phyloP scores from a whole-genome alignment of 768 basidiomycete species.

The Tulasnella sp. region DNA sequence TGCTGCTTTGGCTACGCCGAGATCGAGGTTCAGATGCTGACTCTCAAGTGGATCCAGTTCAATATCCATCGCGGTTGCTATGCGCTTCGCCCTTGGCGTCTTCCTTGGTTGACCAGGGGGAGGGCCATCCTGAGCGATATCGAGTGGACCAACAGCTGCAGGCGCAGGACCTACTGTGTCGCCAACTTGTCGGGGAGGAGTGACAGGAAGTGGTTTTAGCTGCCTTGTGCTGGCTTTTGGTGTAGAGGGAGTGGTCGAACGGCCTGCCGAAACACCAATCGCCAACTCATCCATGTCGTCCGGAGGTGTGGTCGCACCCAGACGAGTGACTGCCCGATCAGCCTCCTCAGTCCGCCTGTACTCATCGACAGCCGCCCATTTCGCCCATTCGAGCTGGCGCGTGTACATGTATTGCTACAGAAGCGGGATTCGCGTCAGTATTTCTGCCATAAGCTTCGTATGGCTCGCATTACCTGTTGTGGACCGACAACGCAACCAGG shows the following conservation, averaged over 20 bases:
- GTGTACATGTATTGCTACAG: constrained; percentile 78
- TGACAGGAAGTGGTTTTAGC: not conserved
- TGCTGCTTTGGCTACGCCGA: not conserved
- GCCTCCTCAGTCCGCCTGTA: constrained; percentile 34
- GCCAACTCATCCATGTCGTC: constrained; percentile 12
- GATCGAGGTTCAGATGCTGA: constrained; percentile 24
- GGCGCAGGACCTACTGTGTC: constrained; percentile 31
- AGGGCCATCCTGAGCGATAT: constrained; percentile 57
- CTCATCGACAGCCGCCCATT: constrained; percentile 86
- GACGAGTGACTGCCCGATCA: not conserved
- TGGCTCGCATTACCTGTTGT: constrained; percentile 40
- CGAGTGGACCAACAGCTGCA: constrained; percentile 38
- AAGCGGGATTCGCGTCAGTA: constrained; percentile 7
- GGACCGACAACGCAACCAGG: constrained; percentile 90
- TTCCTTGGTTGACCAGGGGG: constrained; percentile 82
- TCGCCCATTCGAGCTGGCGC: constrained; percentile 87
- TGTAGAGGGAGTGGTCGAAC: constrained; percentile 10
- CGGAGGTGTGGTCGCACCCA: constrained; percentile 15
- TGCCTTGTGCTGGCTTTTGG: constrained; percentile 12
- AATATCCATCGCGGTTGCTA: constrained; percentile 29
- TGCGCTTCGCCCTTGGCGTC: constrained; percentile 61
- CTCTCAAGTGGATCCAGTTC: constrained; percentile 62
- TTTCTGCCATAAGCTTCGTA: not conserved
- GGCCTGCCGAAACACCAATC: not conserved
- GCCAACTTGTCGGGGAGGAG: constrained; percentile 25